Conservation (phyloP, 768 basidiomycete species). For the Butyriboletus loyo region DNA sequence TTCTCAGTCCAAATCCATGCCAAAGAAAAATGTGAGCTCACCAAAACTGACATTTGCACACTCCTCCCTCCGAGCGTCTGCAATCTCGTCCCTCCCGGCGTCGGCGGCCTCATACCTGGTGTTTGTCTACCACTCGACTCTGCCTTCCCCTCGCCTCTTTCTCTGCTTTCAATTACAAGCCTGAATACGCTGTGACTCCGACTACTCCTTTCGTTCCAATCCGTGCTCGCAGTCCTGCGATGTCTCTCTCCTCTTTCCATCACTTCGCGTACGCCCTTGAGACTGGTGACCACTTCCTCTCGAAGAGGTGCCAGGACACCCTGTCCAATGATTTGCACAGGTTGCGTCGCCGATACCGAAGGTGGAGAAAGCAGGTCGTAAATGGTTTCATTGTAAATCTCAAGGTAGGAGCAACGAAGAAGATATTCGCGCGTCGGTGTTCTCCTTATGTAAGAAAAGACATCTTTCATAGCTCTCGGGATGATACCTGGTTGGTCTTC, state of each 20-base stretch:
- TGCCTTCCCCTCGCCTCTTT: constrained; percentile 51
- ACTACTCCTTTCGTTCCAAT: constrained; percentile 97
- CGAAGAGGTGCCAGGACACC: constrained; percentile 71
- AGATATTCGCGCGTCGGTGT: constrained; percentile 85
- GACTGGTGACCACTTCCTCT: constrained; percentile 91
- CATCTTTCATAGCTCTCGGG: constrained; percentile 87
- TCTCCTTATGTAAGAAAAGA: constrained; percentile 78
- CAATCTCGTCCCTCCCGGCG: constrained; percentile 59
- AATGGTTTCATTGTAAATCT: constrained; percentile 94
- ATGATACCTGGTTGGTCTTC: constrained; percentile 91
- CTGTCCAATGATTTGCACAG: constrained; percentile 73
- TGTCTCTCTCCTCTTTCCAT: constrained; percentile 83
- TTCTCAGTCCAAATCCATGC: not conserved
- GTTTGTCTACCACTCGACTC: constrained; percentile 46
- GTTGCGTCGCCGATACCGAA: constrained; percentile 46
- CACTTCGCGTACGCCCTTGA: constrained; percentile 83
- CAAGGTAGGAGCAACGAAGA: constrained; percentile 93
- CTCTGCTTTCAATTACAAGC: constrained; percentile 87
- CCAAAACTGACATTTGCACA: constrained; percentile 75
- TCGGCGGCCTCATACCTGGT: constrained; percentile 48
- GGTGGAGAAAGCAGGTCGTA: constrained; percentile 83
- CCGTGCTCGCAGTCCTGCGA: constrained; percentile 90
- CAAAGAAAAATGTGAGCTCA: constrained; percentile 23
- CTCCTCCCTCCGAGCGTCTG: constrained; percentile 79
- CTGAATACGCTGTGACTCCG: constrained; percentile 93